A percentile compares a stretch with the other conserved stretches of the same genome.
Evolutionary conservation across 2,329 filamentous ascomycete genomes (phyloP).

Genomic region (Cryphonectria japonica): DNA sequence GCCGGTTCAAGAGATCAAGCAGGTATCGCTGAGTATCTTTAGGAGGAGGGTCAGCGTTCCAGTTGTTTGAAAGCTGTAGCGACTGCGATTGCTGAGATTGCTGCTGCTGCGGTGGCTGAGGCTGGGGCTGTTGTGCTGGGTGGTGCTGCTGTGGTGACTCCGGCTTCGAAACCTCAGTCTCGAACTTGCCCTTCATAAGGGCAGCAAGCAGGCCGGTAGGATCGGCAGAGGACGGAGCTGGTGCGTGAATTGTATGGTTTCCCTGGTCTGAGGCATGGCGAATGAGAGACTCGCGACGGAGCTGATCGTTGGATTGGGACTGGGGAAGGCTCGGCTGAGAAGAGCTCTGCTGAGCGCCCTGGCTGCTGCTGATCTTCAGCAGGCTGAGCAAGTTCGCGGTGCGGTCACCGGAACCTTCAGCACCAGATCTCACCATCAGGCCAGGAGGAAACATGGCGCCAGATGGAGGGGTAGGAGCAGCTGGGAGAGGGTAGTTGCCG

Average conservation of each 20-base stretch:
- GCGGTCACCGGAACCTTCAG: constrained; percentile 46
- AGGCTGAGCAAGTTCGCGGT: constrained; percentile 62
- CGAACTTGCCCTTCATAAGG: constrained; percentile 61
- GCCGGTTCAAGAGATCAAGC: constrained; percentile 81
- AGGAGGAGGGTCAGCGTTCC: constrained; percentile 56
- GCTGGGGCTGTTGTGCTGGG: constrained; percentile 25
- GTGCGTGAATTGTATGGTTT: constrained; percentile 55
- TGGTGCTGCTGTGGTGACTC: constrained; percentile 35
- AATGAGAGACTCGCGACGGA: constrained; percentile 35
- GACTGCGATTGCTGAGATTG: constrained; percentile 5
- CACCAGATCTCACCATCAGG: constrained; percentile 42
- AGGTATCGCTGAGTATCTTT: constrained; percentile 83
- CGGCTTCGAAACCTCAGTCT: constrained; percentile 49
- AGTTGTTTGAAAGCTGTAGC: constrained; percentile 38
- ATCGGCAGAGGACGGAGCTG: constrained; percentile 59
- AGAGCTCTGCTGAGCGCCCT: constrained; percentile 30
- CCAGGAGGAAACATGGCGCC: constrained; percentile 43
- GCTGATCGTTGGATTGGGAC: constrained; percentile 31
- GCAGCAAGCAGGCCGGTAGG: constrained; percentile 62
- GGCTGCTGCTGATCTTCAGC: constrained; percentile 60
- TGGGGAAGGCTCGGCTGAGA: constrained; percentile 32
- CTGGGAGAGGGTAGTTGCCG: constrained; percentile 40
- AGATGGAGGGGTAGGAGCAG: constrained; percentile 51
- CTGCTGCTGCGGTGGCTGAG: constrained; percentile 24
- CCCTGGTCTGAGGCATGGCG: constrained; percentile 35